Evolutionary conservation across 257 asterid genomes (phyloP), one percentile per base, ranked within the genome.

Genomic region (Solanum neorickii): DNA sequence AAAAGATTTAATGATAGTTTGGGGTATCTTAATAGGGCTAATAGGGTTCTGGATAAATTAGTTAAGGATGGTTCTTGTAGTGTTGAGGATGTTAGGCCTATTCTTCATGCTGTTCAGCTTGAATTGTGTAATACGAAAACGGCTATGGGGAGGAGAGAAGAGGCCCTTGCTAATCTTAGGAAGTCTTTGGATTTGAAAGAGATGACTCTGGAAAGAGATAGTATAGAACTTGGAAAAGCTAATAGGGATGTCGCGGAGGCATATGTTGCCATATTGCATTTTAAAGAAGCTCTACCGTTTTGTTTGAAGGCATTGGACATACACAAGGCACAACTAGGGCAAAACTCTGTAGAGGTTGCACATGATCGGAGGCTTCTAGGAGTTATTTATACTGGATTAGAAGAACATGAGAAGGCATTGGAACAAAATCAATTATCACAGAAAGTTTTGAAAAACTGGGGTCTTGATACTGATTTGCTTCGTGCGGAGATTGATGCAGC

Each of bases 401-500:
- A 94, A 83, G 94, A 95, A 65, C 98, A 97, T 6, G 94, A 91
- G 87, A 93, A 93, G 88, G 98, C 99, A 1, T 87, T 97, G 89
- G 98, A 97, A 65, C 98, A 97, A 87, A 97, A 97, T 89, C 95
- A 92, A 82, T 62, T 97, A 86, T 94, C 99, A 1, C 95, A 94
- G 62, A 94, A 87, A 93, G 97, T 94, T 29, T 89, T 97, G 91
- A 94, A 95, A 90, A 94, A 91, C 59, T 97, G 99, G 99, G 98
- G 98, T 78, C 92, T 91, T 78, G 83, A 82, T 87, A 88, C 97
- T 69, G 99, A 95, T 86, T 89, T 95, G 91, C 95, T 94, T 47
- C 97, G 96, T 31, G 98, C 98, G 4, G 98, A 95, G 89, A 94
- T 97, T 3, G 99, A 95, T 83, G 97, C 98, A 60, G 97, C 99